Evolutionary conservation across 75 land plant genomes (phyloP).

Genomic region (Cryptomeria japonica): DNA sequence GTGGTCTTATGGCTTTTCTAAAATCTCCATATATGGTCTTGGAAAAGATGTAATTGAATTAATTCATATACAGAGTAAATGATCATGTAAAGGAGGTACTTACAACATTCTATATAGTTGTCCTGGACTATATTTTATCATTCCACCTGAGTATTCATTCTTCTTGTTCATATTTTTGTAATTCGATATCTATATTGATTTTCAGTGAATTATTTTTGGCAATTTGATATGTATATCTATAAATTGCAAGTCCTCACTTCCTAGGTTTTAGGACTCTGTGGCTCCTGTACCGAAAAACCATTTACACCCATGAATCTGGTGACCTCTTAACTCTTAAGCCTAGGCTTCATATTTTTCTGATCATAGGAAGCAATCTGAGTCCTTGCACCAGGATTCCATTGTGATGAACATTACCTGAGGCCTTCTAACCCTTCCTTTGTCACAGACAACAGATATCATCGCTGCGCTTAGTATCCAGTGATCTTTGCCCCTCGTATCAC

Average conservation of each 20-base stretch:
- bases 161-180: neutral
- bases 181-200: neutral
- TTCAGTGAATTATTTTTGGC: too few relatives aligned
- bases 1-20: neutral
- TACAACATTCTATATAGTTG: neutral
- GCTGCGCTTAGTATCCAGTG: neutral
- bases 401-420: neutral
- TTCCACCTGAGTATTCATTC: neutral
- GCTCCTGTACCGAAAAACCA: neutral
- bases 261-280: neutral
- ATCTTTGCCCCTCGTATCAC: neutral
- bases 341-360: neutral
- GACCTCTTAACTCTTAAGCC: neutral
- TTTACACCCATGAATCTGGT: neutral
- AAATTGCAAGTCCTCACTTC: neutral
- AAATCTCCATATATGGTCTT: neutral
- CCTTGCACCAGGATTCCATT: neutral
- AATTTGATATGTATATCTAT: neutral
- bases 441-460: neutral
- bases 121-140: neutral
- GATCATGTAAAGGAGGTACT: neutral
- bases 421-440: neutral
- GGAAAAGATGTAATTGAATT: neutral
- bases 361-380: neutral
- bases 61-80: neutral